phyloP scores from a whole-genome alignment of 169 alveolate species.

The Cryptosporidium ryanae region DNA sequence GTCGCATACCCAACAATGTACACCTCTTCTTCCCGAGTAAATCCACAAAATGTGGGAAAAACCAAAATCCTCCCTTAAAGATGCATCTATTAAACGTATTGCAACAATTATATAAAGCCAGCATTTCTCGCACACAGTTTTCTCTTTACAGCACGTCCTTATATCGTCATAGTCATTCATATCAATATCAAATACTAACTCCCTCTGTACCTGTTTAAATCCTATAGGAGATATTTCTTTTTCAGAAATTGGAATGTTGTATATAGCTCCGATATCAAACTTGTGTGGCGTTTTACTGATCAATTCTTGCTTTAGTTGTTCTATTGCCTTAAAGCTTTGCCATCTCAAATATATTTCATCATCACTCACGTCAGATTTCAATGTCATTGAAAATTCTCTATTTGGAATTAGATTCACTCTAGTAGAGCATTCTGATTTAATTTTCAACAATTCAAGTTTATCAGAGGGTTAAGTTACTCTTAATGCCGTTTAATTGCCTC shows the following conservation, averaged over 20 bases:
- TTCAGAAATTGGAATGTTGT: constrained; percentile 85
- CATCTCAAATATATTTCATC: constrained; percentile 87
- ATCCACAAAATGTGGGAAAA: constrained; percentile 93
- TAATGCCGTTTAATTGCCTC: not conserved
- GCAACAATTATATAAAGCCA: constrained; percentile 92
- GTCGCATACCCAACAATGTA: constrained; percentile 98
- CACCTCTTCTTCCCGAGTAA: constrained; percentile 98
- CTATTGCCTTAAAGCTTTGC: constrained; percentile 80
- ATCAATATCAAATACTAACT: constrained; percentile 97
- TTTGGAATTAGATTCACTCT: constrained; percentile 27
- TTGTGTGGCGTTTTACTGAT: constrained; percentile 83
- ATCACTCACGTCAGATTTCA: constrained; percentile 60
- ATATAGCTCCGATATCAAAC: constrained; percentile 95
- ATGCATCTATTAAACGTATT: constrained; percentile 82
- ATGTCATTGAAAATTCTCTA: constrained; percentile 68
- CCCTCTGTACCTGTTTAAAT: constrained; percentile 79
- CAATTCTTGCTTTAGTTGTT: constrained; percentile 82
- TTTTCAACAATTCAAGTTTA: not conserved
- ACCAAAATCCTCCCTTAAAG: constrained; percentile 94
- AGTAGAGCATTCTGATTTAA: not conserved
- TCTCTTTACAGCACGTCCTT: constrained; percentile 97
- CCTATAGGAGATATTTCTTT: constrained; percentile 76
- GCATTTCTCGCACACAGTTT: constrained; percentile 94
- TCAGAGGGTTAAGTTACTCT: not conserved
- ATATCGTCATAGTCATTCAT: constrained; percentile 98